phyloP scores from a whole-genome alignment of 805 yeast genomes.

The Candida chauliodis region DNA sequence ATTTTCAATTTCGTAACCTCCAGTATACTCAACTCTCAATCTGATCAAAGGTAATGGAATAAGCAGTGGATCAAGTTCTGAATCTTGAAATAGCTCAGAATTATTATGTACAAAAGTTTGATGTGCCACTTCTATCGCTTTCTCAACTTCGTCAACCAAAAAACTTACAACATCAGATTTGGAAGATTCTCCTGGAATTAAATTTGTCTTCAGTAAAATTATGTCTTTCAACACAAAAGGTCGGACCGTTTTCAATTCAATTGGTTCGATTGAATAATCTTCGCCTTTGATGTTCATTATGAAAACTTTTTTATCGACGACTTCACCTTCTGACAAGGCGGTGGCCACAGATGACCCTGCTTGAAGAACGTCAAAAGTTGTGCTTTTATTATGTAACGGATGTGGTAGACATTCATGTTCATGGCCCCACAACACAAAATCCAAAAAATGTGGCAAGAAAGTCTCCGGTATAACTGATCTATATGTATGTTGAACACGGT shows the following conservation, averaged over 20 bases:
- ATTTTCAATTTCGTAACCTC: conserved; percentile 89
- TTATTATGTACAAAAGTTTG: conserved; percentile 41
- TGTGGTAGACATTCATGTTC: conserved; percentile 90
- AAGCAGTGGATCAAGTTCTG: conserved; percentile 10
- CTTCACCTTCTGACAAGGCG: conserved; percentile 80
- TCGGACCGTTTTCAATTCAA: conserved; percentile 67
- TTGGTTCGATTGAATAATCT: conserved; percentile 53
- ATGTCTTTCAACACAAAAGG: conserved; percentile 78
- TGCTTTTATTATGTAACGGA: conserved; percentile 54
- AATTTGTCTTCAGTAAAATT: conserved; percentile 46
- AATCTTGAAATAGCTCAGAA: background rate
- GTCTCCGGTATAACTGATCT: conserved; percentile 83
- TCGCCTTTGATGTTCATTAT: conserved; percentile 61
- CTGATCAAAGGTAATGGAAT: conserved; percentile 76
- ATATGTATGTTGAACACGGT: conserved; percentile 76
- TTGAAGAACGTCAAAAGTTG: conserved; percentile 75
- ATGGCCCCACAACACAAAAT: conserved; percentile 93
- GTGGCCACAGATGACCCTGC: conserved; percentile 96
- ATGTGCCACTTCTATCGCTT: conserved; percentile 58
- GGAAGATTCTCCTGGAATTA: conserved; percentile 59
- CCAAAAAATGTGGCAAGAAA: conserved; percentile 76
- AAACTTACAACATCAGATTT: conserved; percentile 58
- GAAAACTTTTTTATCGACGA: conserved; percentile 69
- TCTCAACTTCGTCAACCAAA: conserved; percentile 62
- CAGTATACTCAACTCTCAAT: conserved; percentile 81